Percentiles rank a stretch among this genome's conserved stretches.
Evolutionary conservation across 1,284 basidiomycete species (phyloP).

Genomic region (Ustilago xerochloae): DNA sequence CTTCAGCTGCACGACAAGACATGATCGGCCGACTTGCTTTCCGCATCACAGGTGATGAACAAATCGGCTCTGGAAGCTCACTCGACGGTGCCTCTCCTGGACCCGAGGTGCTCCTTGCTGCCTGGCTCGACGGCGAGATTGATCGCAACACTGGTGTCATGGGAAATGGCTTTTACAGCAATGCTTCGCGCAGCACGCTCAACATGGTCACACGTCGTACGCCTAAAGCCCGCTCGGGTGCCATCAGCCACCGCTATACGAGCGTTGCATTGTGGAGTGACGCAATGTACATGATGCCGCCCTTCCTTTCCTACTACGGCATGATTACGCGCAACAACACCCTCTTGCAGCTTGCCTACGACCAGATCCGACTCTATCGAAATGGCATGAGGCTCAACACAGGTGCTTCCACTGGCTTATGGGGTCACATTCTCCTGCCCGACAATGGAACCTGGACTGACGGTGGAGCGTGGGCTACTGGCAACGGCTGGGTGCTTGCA

Average conservation of each 20-base stretch:
- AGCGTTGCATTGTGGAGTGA: conserved; percentile 63
- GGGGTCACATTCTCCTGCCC: conserved; percentile 58
- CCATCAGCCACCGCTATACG: conserved; percentile 67
- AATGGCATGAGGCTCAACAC: conserved; percentile 72
- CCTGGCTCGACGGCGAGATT: conserved; percentile 58
- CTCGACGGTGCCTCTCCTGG: conserved; percentile 63
- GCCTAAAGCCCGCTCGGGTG: conserved; percentile 70
- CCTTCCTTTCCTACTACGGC: conserved; percentile 90
- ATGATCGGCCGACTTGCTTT: conserved; percentile 55
- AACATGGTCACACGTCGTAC: conserved; percentile 77
- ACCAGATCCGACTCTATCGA: conserved; percentile 83
- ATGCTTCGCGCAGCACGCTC: conserved; percentile 78
- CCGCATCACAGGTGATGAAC: conserved; percentile 63
- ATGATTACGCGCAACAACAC: conserved; percentile 77
- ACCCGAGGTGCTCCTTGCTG: conserved; percentile 58
- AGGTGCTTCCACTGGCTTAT: conserved; percentile 70
- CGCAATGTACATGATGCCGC: conserved; percentile 85
- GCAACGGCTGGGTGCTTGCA: conserved; percentile 86
- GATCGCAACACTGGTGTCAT: conserved; percentile 32
- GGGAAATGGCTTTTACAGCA: conserved; percentile 71
- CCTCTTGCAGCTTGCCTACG: conserved; percentile 78
- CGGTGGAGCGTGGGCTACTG: conserved; percentile 74
- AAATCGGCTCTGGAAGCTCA: conserved; percentile 42
- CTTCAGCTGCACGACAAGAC: conserved; percentile 54
- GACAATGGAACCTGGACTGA: conserved; percentile 60